These are phyloP conservation scores for Urostyla sp. DNA, from an alignment of 73 alveolate genomes.

Conservation along the genomic window DNA sequence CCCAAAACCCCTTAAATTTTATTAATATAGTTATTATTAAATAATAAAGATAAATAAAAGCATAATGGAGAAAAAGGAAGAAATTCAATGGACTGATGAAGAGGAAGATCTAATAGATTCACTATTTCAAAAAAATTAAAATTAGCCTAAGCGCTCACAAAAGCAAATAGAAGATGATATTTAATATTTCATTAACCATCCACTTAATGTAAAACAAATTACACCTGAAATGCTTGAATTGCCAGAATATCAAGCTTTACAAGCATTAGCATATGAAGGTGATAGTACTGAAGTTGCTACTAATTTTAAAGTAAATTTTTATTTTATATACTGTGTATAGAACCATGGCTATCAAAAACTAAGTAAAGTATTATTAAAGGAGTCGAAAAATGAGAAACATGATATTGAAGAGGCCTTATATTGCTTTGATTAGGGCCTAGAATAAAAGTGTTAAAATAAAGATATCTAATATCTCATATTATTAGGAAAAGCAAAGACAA, in stretches of 20 bases:
- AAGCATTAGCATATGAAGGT: constrained; percentile 84
- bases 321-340: neutral
- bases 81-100: neutral
- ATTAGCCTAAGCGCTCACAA: constrained; percentile 10
- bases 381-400: constrained; percentile 8
- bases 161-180: constrained; percentile 55
- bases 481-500: constrained; percentile 47
- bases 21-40: neutral
- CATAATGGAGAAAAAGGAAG: constrained; percentile 30
- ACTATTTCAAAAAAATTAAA: neutral
- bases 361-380: constrained; percentile 42
- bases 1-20: constrained; percentile 53
- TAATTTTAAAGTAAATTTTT: constrained; percentile 28
- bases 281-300: constrained; percentile 76
- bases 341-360: constrained; percentile 55
- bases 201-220: constrained; percentile 47
- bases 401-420: constrained; percentile 39
- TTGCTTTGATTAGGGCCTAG: constrained; percentile 53
- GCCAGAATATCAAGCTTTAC: constrained; percentile 68
- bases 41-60: neutral
- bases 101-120: constrained; percentile 21
- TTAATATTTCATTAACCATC: constrained; percentile 52
- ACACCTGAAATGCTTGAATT: constrained; percentile 45
- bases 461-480: constrained; percentile 10
- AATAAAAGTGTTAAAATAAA: constrained; percentile 8